These are phyloP conservation scores for Malus asiatica DNA, from an alignment of 306 rosid genomes.

Conservation along the genomic window DNA sequence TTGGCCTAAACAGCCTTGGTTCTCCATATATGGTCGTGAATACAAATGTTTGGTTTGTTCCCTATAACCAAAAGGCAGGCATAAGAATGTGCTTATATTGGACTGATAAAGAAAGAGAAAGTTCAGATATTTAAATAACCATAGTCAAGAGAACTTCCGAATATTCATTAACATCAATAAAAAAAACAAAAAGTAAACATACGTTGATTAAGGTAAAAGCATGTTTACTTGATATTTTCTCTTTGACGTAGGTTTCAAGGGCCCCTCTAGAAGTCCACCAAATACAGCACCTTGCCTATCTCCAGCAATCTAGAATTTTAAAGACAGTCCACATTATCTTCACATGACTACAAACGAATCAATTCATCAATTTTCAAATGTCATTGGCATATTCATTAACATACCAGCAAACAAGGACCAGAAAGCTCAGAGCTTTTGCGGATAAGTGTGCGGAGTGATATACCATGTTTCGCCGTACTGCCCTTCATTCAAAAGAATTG, in stretches of 20 bases:
- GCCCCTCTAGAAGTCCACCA: conserved; percentile 85
- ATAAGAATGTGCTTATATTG: background rate
- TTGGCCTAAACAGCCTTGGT: conserved; percentile 92
- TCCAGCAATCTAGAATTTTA: conserved; percentile 64
- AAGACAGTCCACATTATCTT: conserved; percentile 6
- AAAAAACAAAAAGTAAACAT: background rate
- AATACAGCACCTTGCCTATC: conserved; percentile 88
- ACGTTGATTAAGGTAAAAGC: background rate
- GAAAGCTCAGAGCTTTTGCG: conserved; percentile 80
- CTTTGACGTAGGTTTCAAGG: conserved; percentile 74
- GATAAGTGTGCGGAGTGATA: conserved; percentile 92
- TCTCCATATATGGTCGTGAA: conserved; percentile 86
- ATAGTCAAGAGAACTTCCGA: background rate
- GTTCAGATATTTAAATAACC: background rate
- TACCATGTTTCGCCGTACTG: conserved; percentile 94
- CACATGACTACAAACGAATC: conserved; percentile 7
- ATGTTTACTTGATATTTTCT: conserved; percentile 80
- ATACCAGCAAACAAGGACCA: conserved; percentile 90
- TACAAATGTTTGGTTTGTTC: conserved; percentile 81
- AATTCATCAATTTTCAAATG: background rate
- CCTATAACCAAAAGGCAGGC: conserved; percentile 35
- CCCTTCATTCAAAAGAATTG: conserved; percentile 80
- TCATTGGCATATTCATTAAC: conserved; percentile 10
- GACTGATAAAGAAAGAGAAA: conserved; percentile 4
- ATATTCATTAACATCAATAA: background rate